Conservation (phyloP, 164 flowering plant genomes). For the Cinnamomum micranthum region DNA sequence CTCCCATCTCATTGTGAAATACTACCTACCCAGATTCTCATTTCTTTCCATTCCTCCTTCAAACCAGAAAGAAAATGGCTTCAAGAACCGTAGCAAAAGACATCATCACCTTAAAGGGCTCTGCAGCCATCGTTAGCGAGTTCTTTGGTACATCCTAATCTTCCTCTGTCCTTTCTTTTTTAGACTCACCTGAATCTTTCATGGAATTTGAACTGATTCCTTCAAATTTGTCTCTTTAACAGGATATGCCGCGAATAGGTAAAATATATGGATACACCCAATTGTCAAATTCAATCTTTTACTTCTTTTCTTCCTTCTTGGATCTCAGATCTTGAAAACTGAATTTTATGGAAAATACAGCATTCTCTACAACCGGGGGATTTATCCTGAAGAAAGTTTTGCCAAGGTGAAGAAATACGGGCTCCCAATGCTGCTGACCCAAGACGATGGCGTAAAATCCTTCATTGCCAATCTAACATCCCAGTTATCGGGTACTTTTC, state of each 20-base stretch:
- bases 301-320: not conserved
- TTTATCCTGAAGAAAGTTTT: conserved; percentile 92
- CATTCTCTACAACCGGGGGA: conserved; percentile 85
- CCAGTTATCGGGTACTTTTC: conserved; percentile 68
- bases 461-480: conserved; percentile 71
- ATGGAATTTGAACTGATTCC: conserved; percentile 1
- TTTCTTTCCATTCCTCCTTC: not conserved
- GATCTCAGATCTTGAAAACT: not conserved
- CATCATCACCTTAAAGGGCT: conserved; percentile 88
- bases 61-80: conserved; percentile 41
- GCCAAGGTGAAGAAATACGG: conserved; percentile 94
- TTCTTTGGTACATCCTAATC: conserved; percentile 56
- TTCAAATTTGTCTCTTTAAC: conserved; percentile 14
- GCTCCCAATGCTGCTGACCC: conserved; percentile 86
- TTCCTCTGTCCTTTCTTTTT: not conserved
- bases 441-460: conserved; percentile 84
- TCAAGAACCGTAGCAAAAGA: conserved; percentile 77
- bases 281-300: not conserved
- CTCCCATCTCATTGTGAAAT: not conserved
- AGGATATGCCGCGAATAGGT: conserved; percentile 99
- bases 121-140: conserved; percentile 97
- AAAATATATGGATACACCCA: not conserved
- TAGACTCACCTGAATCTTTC: not conserved
- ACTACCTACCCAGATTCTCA: not conserved
- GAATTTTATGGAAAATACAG: conserved; percentile 26